Percentiles rank a stretch among this genome's conserved stretches.
Conservation (phyloP, 495 filamentous ascomycete species). For the Xylaria castorea region DNA sequence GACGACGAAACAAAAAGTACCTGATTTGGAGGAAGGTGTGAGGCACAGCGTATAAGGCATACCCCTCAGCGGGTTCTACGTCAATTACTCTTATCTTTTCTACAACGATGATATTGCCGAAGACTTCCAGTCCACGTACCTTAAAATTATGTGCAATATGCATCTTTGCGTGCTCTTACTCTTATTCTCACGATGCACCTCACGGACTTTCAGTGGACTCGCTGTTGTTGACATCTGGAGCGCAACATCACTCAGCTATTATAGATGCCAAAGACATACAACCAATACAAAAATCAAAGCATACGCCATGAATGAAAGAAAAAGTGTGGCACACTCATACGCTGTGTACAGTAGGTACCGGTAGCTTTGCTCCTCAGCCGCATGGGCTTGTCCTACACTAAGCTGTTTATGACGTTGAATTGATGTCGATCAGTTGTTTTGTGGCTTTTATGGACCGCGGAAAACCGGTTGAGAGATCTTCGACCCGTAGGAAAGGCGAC, state of each 20-base stretch:
- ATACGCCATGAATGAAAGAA: too few species aligned
- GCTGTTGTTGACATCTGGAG: neutral
- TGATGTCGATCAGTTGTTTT: conserved; percentile 30
- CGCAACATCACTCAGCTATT: too few species aligned
- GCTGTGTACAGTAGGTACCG: neutral
- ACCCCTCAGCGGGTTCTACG: neutral
- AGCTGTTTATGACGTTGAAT: conserved; percentile 35
- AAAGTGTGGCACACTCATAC: neutral
- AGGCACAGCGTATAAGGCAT: neutral
- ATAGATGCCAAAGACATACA: neutral
- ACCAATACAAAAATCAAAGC: neutral
- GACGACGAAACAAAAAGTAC: neutral
- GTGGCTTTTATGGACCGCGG: conserved; percentile 34
- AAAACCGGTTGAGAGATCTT: conserved; percentile 36
- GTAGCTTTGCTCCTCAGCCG: conserved; percentile 14
- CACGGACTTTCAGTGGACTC: neutral
- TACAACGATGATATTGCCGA: neutral
- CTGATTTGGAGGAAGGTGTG: neutral
- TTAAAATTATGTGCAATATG: neutral
- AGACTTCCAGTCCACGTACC: neutral
- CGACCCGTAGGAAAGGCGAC: conserved; percentile 10
- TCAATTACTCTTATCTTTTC: neutral
- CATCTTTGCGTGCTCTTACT: neutral
- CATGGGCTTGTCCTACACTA: conserved; percentile 6
- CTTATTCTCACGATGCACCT: neutral